These are phyloP conservation scores for Solanum pennellii DNA, from an alignment of 257 asterid genomes.

Conservation along the genomic window DNA sequence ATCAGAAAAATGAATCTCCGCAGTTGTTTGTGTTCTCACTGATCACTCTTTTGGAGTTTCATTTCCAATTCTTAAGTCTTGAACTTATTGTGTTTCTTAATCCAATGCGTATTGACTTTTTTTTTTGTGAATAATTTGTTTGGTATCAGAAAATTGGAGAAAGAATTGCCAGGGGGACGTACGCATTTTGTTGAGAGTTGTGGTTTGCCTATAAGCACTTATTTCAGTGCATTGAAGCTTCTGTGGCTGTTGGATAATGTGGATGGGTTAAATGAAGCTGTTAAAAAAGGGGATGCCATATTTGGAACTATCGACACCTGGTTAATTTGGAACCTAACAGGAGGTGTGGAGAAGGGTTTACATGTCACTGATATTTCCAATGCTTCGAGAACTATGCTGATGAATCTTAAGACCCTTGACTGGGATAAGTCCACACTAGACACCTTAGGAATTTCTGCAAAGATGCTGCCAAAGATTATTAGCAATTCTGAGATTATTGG, in stretches of 20 bases:
- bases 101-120: neutral
- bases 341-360: constrained; percentile 57
- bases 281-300: constrained; percentile 61
- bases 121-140: neutral
- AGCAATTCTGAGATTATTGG: constrained; percentile 79
- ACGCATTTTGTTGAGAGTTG: constrained; percentile 71
- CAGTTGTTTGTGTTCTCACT: neutral
- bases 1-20: constrained; percentile 44
- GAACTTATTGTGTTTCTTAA: neutral
- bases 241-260: constrained; percentile 84
- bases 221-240: constrained; percentile 80
- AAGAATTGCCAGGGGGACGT: constrained; percentile 73
- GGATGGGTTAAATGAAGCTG: constrained; percentile 45
- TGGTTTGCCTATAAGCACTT: constrained; percentile 82
- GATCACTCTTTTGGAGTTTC: neutral
- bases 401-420: constrained; percentile 70
- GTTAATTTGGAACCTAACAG: constrained; percentile 93
- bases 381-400: constrained; percentile 91
- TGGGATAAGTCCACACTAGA: constrained; percentile 64
- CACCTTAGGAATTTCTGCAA: constrained; percentile 35
- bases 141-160: constrained; percentile 58
- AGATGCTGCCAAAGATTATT: constrained; percentile 59
- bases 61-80: neutral
- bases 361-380: constrained; percentile 86
- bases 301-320: constrained; percentile 92